Evolutionary conservation across 495 filamentous ascomycete species (phyloP), one percentile per base, ranked within the genome.

Genomic region (Hypoxylon subgilvum): DNA sequence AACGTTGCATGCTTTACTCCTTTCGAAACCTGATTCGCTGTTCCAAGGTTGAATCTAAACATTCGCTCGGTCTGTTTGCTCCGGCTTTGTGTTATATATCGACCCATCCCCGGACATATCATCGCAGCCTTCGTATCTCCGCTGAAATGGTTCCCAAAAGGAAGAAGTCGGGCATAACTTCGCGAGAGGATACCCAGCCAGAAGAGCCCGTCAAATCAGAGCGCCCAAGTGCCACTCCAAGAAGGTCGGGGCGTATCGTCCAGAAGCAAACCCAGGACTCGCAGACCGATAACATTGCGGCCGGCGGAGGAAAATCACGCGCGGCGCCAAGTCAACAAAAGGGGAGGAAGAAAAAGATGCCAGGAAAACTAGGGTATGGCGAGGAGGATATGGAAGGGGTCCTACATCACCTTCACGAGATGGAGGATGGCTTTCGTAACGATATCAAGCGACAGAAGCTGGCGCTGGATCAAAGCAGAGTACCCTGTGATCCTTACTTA

Each of bases 361-460:
- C 16, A 18, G 21, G 14, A 13, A 10, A 27, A 17, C 14, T 18
- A n/a, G 50, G 17, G 4, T n/a, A n/a, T n/a, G n/a, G n/a, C n/a
- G 39, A 51, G 1, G 31, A 27, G 3, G 23, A 27, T 27, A 3
- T 47, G 3, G 32, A 14, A 1, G 51, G 45, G 7, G 49, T 64
- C 17, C 34, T 72, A 18, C 35, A 42, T 16, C 27, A 46, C 39
- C 63, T 71, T 7, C 65, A 61, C 13, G 61, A 66, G 35, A 71
- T 73, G 67, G 70, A 71, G 28, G 42, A 68, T 13, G 32, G 47
- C 12, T 50, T 73, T 2, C 61, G 63, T 1, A 51, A 64, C 4
- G 41, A 46, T 16, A 39, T 59, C 10, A 66, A 66, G 19, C 44
- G 52, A 10, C 69, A 71, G 46, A 70, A 69, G 4, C 7, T 56